Conservation (phyloP, 805 yeast genomes). For the Lachancea waltii region DNA sequence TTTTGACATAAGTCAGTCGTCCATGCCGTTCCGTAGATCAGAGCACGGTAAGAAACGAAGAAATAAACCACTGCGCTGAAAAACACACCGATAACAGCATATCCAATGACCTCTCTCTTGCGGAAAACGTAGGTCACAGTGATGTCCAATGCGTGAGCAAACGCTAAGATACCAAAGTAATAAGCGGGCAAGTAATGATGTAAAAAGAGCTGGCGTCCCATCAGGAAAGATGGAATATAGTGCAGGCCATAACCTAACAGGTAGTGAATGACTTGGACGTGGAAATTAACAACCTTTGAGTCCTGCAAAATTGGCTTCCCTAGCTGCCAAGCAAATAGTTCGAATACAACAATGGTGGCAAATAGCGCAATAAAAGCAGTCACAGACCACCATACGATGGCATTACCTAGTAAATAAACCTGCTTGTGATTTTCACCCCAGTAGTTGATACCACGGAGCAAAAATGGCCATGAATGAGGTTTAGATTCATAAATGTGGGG, state of each 20-base stretch:
- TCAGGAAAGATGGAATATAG: constrained; percentile 68
- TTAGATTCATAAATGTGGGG: constrained; percentile 66
- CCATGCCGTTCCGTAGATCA: constrained; percentile 79
- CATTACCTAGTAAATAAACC: constrained; percentile 70
- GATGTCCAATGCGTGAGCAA: constrained; percentile 62
- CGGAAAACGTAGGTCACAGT: constrained; percentile 39
- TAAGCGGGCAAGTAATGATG: constrained; percentile 93
- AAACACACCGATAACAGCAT: constrained; percentile 42
- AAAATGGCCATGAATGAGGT: constrained; percentile 70
- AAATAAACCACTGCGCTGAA: constrained; percentile 45
- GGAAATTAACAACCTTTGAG: constrained; percentile 56
- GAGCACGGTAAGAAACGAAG: constrained; percentile 59
- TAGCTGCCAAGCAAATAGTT: constrained; percentile 57
- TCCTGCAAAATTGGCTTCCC: constrained; percentile 45
- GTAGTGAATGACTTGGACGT: constrained; percentile 55
- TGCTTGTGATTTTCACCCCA: constrained; percentile 60
- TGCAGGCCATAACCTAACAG: constrained; percentile 67
- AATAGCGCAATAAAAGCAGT: constrained; percentile 49
- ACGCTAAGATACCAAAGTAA: constrained; percentile 74
- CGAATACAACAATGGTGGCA: constrained; percentile 38
- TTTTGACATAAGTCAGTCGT: constrained; percentile 57
- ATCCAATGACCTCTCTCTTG: constrained; percentile 40
- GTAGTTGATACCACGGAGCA: constrained; percentile 73
- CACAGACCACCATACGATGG: constrained; percentile 72
- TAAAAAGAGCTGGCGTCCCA: constrained; percentile 89